phyloP scores from a whole-genome alignment of 2,329 filamentous ascomycete genomes.

The Colletotrichum incanum region DNA sequence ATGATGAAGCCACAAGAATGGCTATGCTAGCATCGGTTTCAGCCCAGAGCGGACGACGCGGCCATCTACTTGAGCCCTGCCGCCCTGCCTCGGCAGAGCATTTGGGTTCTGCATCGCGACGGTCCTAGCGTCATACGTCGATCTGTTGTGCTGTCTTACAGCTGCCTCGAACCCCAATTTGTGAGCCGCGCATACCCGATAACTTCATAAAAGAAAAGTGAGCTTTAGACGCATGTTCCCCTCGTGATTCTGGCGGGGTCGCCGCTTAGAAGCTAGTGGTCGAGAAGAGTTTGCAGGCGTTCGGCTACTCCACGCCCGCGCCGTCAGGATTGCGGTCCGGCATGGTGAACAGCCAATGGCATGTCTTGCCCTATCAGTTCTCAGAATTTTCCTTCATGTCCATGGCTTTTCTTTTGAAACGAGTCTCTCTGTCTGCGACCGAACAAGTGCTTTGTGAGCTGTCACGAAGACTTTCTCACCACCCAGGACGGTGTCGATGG shows the following conservation, averaged over 20 bases:
- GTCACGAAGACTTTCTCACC: constrained; percentile 21
- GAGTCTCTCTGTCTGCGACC: constrained; percentile 31
- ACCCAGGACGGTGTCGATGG: constrained; percentile 35
- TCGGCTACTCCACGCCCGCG: constrained; percentile 36
- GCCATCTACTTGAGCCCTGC: constrained; percentile 1
- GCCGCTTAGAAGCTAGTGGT: constrained; percentile 32
- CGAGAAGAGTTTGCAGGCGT: constrained; percentile 32
- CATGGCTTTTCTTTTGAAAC: constrained; percentile 37
- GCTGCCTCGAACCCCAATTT: constrained; percentile 17
- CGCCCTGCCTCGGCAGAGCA: constrained; percentile 7
- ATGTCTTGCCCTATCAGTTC: constrained; percentile 42
- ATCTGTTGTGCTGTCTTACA: constrained; percentile 35
- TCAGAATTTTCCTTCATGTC: constrained; percentile 36
- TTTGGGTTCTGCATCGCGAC: constrained; percentile 35
- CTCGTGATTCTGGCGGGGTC: constrained; percentile 30
- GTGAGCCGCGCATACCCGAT: constrained; percentile 26
- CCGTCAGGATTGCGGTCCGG: constrained; percentile 30
- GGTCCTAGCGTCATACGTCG: constrained; percentile 33
- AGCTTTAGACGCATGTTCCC: constrained; percentile 16
- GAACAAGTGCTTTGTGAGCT: constrained; percentile 11
- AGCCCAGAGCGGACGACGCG: constrained; percentile 21
- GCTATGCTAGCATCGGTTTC: constrained; percentile 33
- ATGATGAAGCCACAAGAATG: constrained; percentile 37
- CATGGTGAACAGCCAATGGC: constrained; percentile 36
- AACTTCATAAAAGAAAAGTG: constrained; percentile 24